A percentile compares a stretch with the other conserved stretches of the same genome.
Conservation (phyloP, 129 eudicot species). For the Artemisia argyi region DNA sequence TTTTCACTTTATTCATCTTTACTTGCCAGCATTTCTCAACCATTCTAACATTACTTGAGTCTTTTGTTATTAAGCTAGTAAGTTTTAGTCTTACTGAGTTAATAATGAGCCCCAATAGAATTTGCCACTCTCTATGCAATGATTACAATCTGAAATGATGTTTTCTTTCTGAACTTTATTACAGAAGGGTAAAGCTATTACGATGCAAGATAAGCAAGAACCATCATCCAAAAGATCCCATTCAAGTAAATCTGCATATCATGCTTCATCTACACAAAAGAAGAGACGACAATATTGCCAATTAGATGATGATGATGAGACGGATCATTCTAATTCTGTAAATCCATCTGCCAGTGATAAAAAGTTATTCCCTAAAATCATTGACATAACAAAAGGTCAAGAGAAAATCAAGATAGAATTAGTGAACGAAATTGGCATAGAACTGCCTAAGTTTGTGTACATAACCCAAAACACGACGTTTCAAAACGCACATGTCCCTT, state of each 20-base stretch:
- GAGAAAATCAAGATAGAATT: conserved; percentile 59
- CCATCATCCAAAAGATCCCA: conserved; percentile 34
- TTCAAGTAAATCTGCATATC: conserved; percentile 26
- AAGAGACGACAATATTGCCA: conserved; percentile 28
- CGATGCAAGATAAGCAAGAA: conserved; percentile 24
- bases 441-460: conserved; percentile 57
- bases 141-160: not conserved
- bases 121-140: not conserved
- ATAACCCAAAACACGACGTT: conserved; percentile 40
- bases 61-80: too few species aligned
- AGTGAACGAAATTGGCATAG: conserved; percentile 43
- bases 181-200: conserved; percentile 27
- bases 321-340: conserved; percentile 17
- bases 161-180: conserved; percentile 19
- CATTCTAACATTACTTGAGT: too few species aligned
- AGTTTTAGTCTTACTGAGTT: too few species aligned
- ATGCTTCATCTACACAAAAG: conserved; percentile 37
- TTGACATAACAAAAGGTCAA: conserved; percentile 62
- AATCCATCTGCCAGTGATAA: conserved; percentile 23
- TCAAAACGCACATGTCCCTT: conserved; percentile 61
- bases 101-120: not conserved
- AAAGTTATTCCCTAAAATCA: conserved; percentile 24
- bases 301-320: conserved; percentile 6
- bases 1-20: too few species aligned
- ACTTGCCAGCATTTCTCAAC: too few species aligned